Base-by-base conservation (phyloP, 2,329 filamentous ascomycete genomes). In the Penicillium sp. region DNA sequence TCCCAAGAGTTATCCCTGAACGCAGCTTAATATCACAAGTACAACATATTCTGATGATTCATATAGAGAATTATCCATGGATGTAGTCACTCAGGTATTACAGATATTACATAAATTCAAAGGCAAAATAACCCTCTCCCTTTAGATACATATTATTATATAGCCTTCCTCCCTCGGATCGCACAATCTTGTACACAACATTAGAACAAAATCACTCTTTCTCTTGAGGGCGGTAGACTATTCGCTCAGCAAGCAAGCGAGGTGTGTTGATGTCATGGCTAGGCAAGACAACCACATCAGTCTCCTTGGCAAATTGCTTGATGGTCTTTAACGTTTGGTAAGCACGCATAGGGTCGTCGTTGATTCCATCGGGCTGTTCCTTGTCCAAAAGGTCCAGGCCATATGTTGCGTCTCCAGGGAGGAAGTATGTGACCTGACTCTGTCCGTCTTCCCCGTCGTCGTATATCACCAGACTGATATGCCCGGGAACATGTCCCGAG, bases 401-500 rank as follows among this genome's bases (percentile, higher is more conserved):
- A 48, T 75, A 75, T 7, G 70, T 73, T 21, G 72, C 70, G 25
- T 61, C 56, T 3, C 58, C 61, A n/a, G 53, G 52, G 10, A 59
- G 56, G 12, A 61, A 50, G 43, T 61, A 62, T 49, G 46, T 62
- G 10, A 43, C 42, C 6, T 46, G 29, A 6, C 40, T 46, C 17
- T 52, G 37, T 6, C n/a, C 49, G 4, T 46, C 37, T 15, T 49
- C 42, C 1, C 41, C 31, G 6, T 52, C 41, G 2, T 46, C 48
- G 54, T 75, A 71, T 0, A 70, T 67, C 1, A 74, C 55, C 40
- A 75, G 23, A 6, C 67, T 69, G 10, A 74, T 59, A 54, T 75
- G 73, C 0, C 73, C 73, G 2, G 67, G 67, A 5, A 73, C 69
- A 54, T 75, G 72, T 7, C 73, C 73, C 12, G 72, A 69, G 6